Evolutionary conservation across 2,329 filamentous ascomycete genomes (phyloP).

Genomic region (Trichoderma sp.): DNA sequence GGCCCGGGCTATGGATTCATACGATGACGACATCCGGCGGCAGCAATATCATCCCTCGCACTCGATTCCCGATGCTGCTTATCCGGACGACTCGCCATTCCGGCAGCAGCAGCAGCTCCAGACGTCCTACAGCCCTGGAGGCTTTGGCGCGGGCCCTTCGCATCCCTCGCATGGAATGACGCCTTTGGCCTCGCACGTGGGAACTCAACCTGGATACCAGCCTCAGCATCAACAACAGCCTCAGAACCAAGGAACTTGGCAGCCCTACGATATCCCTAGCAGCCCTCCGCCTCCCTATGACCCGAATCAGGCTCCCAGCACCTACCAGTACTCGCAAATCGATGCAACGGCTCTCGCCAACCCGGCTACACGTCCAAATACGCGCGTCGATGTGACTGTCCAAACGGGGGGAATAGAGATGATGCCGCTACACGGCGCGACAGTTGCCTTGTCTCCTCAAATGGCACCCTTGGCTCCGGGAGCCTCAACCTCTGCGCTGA

Average conservation of each 20-base stretch:
- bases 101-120: conserved; percentile 21
- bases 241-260: conserved; percentile 11
- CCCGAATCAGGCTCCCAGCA: conserved; percentile 26
- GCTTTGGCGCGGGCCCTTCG: not conserved
- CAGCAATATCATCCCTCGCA: conserved; percentile 28
- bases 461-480: not conserved
- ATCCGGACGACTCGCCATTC: conserved; percentile 30
- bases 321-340: conserved; percentile 21
- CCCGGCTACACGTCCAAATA: not conserved
- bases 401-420: conserved; percentile 7
- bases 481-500: conserved; percentile 21
- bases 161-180: not conserved
- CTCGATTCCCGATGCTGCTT: conserved; percentile 32
- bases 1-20: conserved; percentile 15
- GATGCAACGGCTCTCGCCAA: conserved; percentile 10
- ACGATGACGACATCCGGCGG: conserved; percentile 13
- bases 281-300: conserved; percentile 31
- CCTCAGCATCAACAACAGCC: not conserved
- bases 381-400: not conserved
- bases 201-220: not conserved
- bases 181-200: not conserved
- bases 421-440: conserved; percentile 6
- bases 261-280: conserved; percentile 21
- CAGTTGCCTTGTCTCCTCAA: not conserved
- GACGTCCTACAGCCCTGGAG: not conserved